Conservation (phyloP, 1,284 basidiomycete species). For the Tylopilus orsonianus region DNA sequence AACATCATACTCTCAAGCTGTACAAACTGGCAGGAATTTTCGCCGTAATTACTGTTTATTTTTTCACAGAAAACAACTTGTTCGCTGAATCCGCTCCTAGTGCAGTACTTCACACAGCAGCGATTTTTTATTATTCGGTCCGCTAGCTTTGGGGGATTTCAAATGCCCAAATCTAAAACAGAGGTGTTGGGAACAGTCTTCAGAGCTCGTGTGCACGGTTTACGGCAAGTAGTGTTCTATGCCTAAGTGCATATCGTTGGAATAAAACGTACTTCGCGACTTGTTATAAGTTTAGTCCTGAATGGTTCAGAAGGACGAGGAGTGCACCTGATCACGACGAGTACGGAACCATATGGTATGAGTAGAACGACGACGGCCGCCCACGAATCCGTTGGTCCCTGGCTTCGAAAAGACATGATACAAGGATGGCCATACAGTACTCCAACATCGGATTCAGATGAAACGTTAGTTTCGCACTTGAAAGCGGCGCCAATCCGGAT, state of each 20-base stretch:
- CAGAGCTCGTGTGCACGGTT: not conserved
- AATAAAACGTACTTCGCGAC: not conserved
- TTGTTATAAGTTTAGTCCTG: too few species aligned
- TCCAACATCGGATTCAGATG: slow-evolving; percentile 8
- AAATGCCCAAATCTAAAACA: slow-evolving; percentile 13
- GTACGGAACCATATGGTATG: not conserved
- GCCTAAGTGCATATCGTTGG: slow-evolving; percentile 5
- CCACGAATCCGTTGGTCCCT: not conserved
- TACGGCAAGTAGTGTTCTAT: not conserved
- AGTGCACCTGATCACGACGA: not conserved
- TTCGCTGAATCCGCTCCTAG: not conserved
- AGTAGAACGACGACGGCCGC: not conserved
- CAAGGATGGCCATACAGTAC: not conserved
- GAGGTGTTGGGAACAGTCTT: not conserved
- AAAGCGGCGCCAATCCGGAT: not conserved
- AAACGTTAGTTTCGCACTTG: slow-evolving; percentile 25
- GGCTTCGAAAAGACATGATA: not conserved
- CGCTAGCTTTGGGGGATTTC: slow-evolving; percentile 9
- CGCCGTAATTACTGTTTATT: too few species aligned
- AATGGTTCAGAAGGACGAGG: not conserved
- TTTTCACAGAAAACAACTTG: slow-evolving; percentile 4
- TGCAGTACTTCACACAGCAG: slow-evolving; percentile 1
- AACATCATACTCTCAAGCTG: not conserved
- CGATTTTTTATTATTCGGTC: slow-evolving; percentile 4
- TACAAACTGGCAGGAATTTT: too few species aligned